These are phyloP conservation scores for Candida dajiaensis DNA, from an alignment of 805 yeast species.

Conservation along the genomic window DNA sequence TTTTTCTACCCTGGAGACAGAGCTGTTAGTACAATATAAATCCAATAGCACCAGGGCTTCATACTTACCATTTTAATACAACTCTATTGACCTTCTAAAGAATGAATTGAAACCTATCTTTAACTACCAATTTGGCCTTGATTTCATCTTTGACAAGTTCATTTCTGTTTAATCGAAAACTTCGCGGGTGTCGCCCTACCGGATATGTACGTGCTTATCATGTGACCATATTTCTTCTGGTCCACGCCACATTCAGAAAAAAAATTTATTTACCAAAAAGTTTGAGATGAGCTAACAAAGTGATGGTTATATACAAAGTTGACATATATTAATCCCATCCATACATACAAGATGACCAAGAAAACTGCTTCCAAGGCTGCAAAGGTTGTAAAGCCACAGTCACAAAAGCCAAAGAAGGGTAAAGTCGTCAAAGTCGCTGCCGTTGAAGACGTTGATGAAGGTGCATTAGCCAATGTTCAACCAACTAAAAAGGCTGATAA, in stretches of 20 bases:
- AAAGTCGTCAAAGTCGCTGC: conserved; percentile 21
- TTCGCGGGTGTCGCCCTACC: neutral
- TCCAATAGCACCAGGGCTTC: neutral
- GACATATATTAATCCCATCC: neutral
- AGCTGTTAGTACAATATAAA: conserved; percentile 1
- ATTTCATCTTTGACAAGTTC: neutral
- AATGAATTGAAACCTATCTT: too few species aligned
- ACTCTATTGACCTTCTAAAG: neutral
- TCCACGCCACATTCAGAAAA: conserved; percentile 7
- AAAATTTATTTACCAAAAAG: conserved; percentile 8
- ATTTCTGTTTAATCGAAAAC: neutral
- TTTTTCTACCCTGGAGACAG: conserved; percentile 64
- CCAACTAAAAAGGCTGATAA: conserved; percentile 5
- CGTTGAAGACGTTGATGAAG: conserved; percentile 13
- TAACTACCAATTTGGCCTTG: neutral
- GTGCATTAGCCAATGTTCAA: conserved; percentile 5
- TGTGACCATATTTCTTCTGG: neutral
- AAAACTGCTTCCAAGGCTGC: conserved; percentile 7
- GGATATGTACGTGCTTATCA: neutral
- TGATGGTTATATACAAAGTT: too few species aligned
- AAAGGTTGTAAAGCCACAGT: conserved; percentile 13
- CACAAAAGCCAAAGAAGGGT: conserved; percentile 23
- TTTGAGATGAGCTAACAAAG: conserved; percentile 7
- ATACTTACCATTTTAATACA: conserved; percentile 10
- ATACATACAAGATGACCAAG: conserved; percentile 2